These are phyloP conservation scores for Pterulicium gracile DNA, from an alignment of 1,284 basidiomycete genomes.

Conservation along the genomic window DNA sequence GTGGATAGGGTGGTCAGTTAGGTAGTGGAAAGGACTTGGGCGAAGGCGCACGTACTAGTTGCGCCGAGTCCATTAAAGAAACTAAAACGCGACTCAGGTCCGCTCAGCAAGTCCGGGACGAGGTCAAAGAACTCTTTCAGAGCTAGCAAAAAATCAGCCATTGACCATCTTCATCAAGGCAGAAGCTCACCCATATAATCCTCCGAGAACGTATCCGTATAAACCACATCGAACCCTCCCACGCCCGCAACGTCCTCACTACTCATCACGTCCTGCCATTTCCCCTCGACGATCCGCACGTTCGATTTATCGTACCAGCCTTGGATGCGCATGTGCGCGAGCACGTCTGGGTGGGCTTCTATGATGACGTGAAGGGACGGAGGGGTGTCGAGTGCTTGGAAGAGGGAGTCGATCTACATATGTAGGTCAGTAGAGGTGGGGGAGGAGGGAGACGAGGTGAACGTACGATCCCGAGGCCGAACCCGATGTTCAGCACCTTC, in stretches of 20 bases:
- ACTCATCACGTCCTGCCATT: conserved; percentile 82
- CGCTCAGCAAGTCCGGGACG: conserved; percentile 73
- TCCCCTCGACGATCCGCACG: conserved; percentile 80
- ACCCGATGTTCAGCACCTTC: conserved; percentile 84
- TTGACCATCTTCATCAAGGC: not conserved
- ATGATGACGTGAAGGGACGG: conserved; percentile 83
- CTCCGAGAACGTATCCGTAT: conserved; percentile 95
- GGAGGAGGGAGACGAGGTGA: conserved; percentile 3
- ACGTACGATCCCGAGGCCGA: conserved; percentile 88
- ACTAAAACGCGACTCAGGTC: conserved; percentile 73
- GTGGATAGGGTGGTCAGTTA: conserved; percentile 6
- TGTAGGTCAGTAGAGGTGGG: conserved; percentile 7
- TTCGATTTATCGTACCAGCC: conserved; percentile 74
- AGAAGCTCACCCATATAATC: conserved; percentile 54
- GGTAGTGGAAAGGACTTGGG: conserved; percentile 1
- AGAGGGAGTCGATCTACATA: conserved; percentile 68
- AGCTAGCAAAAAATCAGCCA: conserved; percentile 27
- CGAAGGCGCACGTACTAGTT: conserved; percentile 55
- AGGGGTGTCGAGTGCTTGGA: conserved; percentile 54
- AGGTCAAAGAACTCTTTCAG: conserved; percentile 78
- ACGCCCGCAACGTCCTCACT: conserved; percentile 39
- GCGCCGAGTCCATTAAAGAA: conserved; percentile 98
- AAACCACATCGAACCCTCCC: conserved; percentile 81
- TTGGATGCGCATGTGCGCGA: conserved; percentile 59
- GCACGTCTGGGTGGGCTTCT: conserved; percentile 90